Evolutionary conservation across 257 asterid genomes (phyloP), one percentile per base, ranked within the genome.

Genomic region (Schizonepeta tenuifolia): DNA sequence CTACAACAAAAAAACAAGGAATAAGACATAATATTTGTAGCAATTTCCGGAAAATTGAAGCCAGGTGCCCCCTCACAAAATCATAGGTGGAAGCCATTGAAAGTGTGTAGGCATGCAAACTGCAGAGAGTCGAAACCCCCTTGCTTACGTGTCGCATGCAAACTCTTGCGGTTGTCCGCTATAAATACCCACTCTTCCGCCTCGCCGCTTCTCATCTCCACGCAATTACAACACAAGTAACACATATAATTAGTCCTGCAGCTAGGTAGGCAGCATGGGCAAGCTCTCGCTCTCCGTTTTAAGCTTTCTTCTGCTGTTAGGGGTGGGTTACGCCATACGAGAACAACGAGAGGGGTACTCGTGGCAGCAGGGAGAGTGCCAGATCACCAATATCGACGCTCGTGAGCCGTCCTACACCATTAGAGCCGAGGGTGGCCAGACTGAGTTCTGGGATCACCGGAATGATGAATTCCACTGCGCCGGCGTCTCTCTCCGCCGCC

Each of bases 401-500:
- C 82, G 57, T 1, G 82, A 86, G 41, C 88, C 96, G 5, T 57
- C 83, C 0, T 66, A 51, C 4, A 20, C 70, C 13, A 20, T 87
- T 6, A 41, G 75, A 40, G 78, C 96, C 0, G 90, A 87, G 58
- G 96, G 82, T 2, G 94, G 96, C 7, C 31, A 28, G 3, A 77
- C 87, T 0, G 87, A 87, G 72, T 66, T 81, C 73, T 87, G 90
- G 90, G 88, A 87, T 14, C 8, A 57, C 68, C 74, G 68, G 7
- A 67, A 73, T 53, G 65, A 79, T 0, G 86, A 86, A 13, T 83
- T 86, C 86, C 83, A 31, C 7, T 89, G 92, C 66, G 86, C 90
- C 31, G 90, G 92, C 5, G 94, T 82, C 1, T 72, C 87, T 4
- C 3, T 86, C 17, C 72, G 67, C 43, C 91, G 89, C 65, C 91